phyloP scores from a whole-genome alignment of 106 monocot species.

The Triglochin maritima region DNA sequence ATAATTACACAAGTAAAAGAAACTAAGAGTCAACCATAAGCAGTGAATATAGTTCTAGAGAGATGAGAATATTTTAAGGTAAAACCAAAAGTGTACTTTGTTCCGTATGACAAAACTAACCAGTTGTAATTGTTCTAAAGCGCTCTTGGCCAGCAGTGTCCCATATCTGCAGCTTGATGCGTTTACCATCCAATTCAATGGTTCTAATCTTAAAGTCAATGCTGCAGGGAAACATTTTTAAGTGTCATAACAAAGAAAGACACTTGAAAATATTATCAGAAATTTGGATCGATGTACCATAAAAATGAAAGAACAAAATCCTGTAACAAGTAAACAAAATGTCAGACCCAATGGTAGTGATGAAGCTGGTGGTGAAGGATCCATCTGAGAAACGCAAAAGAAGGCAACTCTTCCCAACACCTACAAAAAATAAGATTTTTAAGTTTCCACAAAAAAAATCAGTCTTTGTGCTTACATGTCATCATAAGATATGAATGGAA shows the following conservation, averaged over 20 bases:
- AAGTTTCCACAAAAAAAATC: no score
- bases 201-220: conserved; percentile 71
- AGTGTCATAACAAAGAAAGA: conserved; percentile 1
- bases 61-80: no score
- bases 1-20: no score
- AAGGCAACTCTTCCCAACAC: conserved; percentile 28
- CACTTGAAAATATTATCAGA: not conserved
- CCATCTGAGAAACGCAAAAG: conserved; percentile 27
- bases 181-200: conserved; percentile 53
- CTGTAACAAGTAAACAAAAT: not conserved
- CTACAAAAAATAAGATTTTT: conserved; percentile 6
- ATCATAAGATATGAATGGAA: no score
- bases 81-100: no score
- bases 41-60: no score
- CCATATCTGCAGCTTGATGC: conserved; percentile 66
- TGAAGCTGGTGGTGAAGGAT: conserved; percentile 28
- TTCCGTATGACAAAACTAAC: conserved; percentile 6
- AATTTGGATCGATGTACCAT: not conserved
- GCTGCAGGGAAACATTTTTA: conserved; percentile 13
- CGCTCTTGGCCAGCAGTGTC: conserved; percentile 57
- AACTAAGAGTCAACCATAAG: no score
- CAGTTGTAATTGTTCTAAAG: conserved; percentile 51
- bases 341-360: conserved; percentile 22
- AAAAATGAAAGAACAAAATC: not conserved
- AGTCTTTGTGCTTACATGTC: no score